Conservation (phyloP, 2,329 filamentous ascomycete genomes). For the Beauveria sp. region DNA sequence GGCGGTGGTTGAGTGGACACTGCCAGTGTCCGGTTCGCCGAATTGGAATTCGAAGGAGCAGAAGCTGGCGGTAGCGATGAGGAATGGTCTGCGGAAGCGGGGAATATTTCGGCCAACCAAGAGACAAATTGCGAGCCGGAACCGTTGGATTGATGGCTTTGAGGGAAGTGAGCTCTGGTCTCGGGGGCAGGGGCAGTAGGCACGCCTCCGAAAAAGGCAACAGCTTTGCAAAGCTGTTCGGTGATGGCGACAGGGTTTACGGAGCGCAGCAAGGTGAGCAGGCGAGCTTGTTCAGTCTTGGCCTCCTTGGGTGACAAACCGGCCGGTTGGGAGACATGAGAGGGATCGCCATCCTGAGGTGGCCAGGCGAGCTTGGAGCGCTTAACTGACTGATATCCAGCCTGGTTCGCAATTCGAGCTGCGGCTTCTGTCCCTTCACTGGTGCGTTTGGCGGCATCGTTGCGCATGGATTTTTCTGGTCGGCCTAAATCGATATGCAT, state of each 20-base stretch:
- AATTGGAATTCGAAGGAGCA: not conserved
- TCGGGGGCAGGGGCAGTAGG: conserved; percentile 47
- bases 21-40: not conserved
- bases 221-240: conserved; percentile 54
- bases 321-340: conserved; percentile 5
- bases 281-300: conserved; percentile 52
- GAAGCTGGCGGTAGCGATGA: not conserved
- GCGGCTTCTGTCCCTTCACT: conserved; percentile 55
- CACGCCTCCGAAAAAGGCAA: conserved; percentile 57
- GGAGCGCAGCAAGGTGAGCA: conserved; percentile 48
- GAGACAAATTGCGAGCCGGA: conserved; percentile 50
- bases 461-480: conserved; percentile 39
- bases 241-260: conserved; percentile 50
- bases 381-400: conserved; percentile 44
- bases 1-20: not conserved
- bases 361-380: conserved; percentile 31
- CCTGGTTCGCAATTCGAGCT: conserved; percentile 47
- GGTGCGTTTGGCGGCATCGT: conserved; percentile 50
- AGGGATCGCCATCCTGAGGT: conserved; percentile 18
- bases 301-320: conserved; percentile 34
- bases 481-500: conserved; percentile 52
- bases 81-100: conserved; percentile 19
- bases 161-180: conserved; percentile 43
- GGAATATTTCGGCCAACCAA: conserved; percentile 58
- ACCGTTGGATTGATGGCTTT: conserved; percentile 49